Evolutionary conservation across 441 rosid genomes (phyloP), one percentile per base, ranked within the genome.

Genomic region (Croton laevigatus): DNA sequence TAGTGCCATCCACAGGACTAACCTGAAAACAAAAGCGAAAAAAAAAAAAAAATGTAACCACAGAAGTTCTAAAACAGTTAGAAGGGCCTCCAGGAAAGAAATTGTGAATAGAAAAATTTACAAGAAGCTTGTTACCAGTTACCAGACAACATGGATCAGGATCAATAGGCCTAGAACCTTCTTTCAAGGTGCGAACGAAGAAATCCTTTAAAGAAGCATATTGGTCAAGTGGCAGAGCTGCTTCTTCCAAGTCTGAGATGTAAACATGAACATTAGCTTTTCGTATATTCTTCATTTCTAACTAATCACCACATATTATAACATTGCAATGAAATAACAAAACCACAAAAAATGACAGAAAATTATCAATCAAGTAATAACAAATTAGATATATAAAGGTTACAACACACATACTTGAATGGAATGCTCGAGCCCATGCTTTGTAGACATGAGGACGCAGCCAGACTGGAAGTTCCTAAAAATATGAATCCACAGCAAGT

Each of bases 361-460:
- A 22, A 42, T 61, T 32, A 59, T 48, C 62, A 40, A 44, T 40
- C 19, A 68, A 49, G 57, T 6, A 71, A 7, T 14, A 23, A 59
- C 27, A 65, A 36, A 10, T 46, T 40, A 20, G 52, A n/a, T 62
- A 63, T 22, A 46, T 65, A 61, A 57, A 19, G 77, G 68, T 70
- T 45, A 22, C 46, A 69, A 52, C 6, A 58, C 71, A 68, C 87
- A 65, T 89, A 93, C 98, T 88, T 81, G 98, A 82, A 80, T 89
- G 99, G 73, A 92, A 92, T 65, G 99, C 98, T 12, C 92, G 93
- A 58, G 98, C 91, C 98, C 98, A 95, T 1, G 94, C 93, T 86
- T 72, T 85, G 75, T 93, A 88, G 46, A 89, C 88, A 87, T 73
- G 75, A 4, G 98, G 93, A 55, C 98, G 93, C 86, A 92, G 59